phyloP scores from a whole-genome alignment of 2,329 filamentous ascomycete genomes.

The Pestalotiopsis sp. region DNA sequence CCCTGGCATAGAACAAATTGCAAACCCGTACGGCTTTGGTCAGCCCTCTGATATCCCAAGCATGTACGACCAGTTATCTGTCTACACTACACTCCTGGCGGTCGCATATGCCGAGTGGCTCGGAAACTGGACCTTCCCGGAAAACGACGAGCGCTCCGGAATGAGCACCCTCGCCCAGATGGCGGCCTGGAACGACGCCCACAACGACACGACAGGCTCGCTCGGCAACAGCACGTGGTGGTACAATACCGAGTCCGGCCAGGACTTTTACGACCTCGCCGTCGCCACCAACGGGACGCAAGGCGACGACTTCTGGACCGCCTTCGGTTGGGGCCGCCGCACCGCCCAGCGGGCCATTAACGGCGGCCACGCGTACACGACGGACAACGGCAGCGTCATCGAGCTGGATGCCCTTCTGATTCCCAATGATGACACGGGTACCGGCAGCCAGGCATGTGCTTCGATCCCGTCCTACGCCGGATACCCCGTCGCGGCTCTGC shows the following conservation, averaged over 20 bases:
- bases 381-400: slow-evolving; percentile 9
- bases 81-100: slow-evolving; percentile 9
- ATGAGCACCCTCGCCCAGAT: slow-evolving; percentile 20
- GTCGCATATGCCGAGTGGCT: slow-evolving; percentile 24
- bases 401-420: slow-evolving; percentile 15
- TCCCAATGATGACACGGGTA: slow-evolving; percentile 14
- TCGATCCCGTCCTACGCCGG: slow-evolving; percentile 16
- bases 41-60: background rate
- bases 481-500: slow-evolving; percentile 12
- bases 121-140: slow-evolving; percentile 18
- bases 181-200: slow-evolving; percentile 21
- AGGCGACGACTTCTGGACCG: slow-evolving; percentile 14
- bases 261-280: slow-evolving; percentile 18
- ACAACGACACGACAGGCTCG: slow-evolving; percentile 19
- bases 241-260: slow-evolving; percentile 17
- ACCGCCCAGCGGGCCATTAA: slow-evolving; percentile 15
- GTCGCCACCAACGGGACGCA: slow-evolving; percentile 16
- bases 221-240: slow-evolving; percentile 22
- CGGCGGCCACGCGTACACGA: slow-evolving; percentile 10
- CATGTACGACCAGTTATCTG: background rate
- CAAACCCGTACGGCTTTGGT: background rate
- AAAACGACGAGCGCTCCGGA: slow-evolving; percentile 16
- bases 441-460: slow-evolving; percentile 11
- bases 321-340: slow-evolving; percentile 13
- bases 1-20: background rate